phyloP scores from a whole-genome alignment of 352 stramenopile species.

The Globisporangium middletonii region DNA sequence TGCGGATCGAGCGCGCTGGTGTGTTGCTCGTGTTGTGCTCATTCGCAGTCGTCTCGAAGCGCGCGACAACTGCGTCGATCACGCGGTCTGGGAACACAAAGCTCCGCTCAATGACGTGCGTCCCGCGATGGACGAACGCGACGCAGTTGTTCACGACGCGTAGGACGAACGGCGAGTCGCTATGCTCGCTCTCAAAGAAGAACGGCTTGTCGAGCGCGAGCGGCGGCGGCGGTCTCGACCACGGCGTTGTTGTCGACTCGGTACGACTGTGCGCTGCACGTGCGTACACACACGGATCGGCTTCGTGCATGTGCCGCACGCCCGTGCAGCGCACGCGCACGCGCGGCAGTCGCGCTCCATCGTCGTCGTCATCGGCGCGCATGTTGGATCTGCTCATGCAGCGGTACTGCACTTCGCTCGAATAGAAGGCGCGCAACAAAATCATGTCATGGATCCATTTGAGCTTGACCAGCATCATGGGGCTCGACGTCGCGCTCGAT shows the following conservation, averaged over 20 bases:
- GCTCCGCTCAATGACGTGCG: slow-evolving; percentile 49
- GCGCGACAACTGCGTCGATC: slow-evolving; percentile 40
- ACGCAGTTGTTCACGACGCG: slow-evolving; percentile 39
- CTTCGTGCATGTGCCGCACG: slow-evolving; percentile 20
- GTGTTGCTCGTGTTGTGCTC: no score
- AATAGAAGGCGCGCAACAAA: no score
- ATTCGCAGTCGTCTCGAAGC: slow-evolving; percentile 22
- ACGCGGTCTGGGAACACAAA: slow-evolving; percentile 58
- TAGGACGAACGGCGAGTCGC: slow-evolving; percentile 28
- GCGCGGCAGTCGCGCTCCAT: slow-evolving; percentile 4
- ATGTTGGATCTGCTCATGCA: neutral
- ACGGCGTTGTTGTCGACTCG: neutral
- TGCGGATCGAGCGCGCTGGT: neutral
- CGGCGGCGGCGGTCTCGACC: neutral
- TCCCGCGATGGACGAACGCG: slow-evolving; percentile 43
- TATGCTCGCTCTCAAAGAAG: slow-evolving; percentile 27
- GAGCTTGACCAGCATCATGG: neutral
- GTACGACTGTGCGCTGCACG: neutral
- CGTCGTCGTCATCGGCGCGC: slow-evolving; percentile 2
- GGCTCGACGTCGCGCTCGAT: neutral
- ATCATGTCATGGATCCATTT: neutral
- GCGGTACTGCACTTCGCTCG: no score
- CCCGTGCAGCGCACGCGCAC: slow-evolving; percentile 25
- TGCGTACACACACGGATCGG: neutral
- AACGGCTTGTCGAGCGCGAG: slow-evolving; percentile 14